Conservation (phyloP, 805 yeast genomes). For the Wickerhamomyces mucosus region DNA sequence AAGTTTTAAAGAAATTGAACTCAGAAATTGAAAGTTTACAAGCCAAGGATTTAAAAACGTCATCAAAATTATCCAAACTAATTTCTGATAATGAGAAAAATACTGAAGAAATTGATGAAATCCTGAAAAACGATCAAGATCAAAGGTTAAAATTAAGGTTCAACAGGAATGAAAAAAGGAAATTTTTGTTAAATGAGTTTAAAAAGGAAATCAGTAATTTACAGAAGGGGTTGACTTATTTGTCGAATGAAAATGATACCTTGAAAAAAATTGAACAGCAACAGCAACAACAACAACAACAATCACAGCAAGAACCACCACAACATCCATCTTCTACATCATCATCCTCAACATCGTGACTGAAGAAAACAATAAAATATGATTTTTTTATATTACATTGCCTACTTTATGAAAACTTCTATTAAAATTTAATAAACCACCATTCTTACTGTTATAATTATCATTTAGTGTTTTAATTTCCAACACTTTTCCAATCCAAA, state of each 20-base stretch:
- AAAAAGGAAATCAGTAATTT: conserved; percentile 17
- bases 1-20: conserved; percentile 17
- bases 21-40: conserved; percentile 21
- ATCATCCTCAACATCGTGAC: no score
- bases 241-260: conserved; percentile 13
- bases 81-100: conserved; percentile 9
- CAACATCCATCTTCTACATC: background rate
- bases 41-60: conserved; percentile 25
- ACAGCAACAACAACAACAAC: conserved; percentile 1
- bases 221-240: conserved; percentile 9
- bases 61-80: conserved; percentile 23
- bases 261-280: conserved; percentile 5
- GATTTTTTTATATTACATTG: conserved; percentile 9
- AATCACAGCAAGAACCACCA: background rate
- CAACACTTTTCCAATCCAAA: conserved; percentile 76
- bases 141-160: conserved; percentile 11
- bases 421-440: conserved; percentile 61
- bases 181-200: conserved; percentile 15
- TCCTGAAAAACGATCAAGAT: conserved; percentile 9
- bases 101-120: conserved; percentile 9
- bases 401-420: conserved; percentile 49
- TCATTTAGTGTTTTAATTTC: conserved; percentile 41
- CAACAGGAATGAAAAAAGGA: conserved; percentile 15
- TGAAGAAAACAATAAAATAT: no score
- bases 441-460: conserved; percentile 31